Base-by-base conservation (phyloP, 495 filamentous ascomycete species). In the Hypoxylon intermedium region DNA sequence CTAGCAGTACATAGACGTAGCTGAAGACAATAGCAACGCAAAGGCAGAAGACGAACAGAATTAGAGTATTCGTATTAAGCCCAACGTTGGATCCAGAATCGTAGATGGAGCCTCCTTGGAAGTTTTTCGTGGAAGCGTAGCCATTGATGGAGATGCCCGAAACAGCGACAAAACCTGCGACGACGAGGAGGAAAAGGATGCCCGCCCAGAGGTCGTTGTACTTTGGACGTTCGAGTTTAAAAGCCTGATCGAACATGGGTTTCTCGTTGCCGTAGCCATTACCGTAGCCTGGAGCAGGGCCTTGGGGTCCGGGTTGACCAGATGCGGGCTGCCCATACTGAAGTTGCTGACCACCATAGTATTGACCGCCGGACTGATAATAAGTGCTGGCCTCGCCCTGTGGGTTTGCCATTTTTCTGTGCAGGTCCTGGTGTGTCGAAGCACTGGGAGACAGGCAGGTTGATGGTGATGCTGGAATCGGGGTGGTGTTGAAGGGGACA, bases 171-270 rank as follows among this genome's bases (percentile, higher is more conserved):
- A 90, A 96, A 30, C 92, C 92, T 3, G 85, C 75, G 67, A 88
- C 89, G 2, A 88, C 86, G 6, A 83, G 71, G 48, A 96, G 77
- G 65, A 97, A 85, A 65, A 96, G 74, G 42, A 95, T 74, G 13
- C 87, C 90, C 3, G 92, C 92, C 92, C 92, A 96, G 5, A 91
- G 48, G 66, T 97, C 93, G 65, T 97, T 89, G 71, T 80, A 96
- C 67, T 94, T 95, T 9, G 92, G 92, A 53, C 85, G 85, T 51
- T 90, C 82, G 31, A 97, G 67, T 71, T 84, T 85, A 75, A 97
- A 97, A 0, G 83, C 82, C 67, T 96, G 82, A 12, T 93, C 86
- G 63, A 93, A 97, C 12, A 77, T 81, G 9, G 78, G 77, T 66
- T 90, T 81, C 46, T 79, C 74, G 23, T 50, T 65, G 19, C 42